Evolutionary conservation across 768 basidiomycete species (phyloP), one percentile per base, ranked within the genome.

Genomic region (Melanogaster broomeanus): DNA sequence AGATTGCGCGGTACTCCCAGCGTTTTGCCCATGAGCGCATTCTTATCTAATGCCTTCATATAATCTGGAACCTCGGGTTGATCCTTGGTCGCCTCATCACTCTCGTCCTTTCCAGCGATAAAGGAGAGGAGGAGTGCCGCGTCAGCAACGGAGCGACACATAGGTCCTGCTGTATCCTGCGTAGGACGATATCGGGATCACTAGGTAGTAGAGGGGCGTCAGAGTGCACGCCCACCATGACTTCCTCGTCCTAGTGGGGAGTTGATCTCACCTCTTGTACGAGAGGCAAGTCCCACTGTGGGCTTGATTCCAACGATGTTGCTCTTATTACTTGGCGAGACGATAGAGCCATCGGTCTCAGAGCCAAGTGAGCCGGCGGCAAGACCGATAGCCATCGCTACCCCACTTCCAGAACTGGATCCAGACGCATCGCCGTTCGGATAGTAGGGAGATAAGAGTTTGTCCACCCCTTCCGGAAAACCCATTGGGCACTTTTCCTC

Each of bases 131-230:
- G 72, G 25, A 79, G 72, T 0, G 82, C 81, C 0, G 81, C 81
- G 48, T 85, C 84, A 2, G 77, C 64, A 18, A 84, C 57, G 2
- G 78, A 77, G 11, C 83, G 74, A 4, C 78, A 72, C 62, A 85
- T 76, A 0, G 84, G 82, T 0, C 84, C 84, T 3, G 79, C 71
- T 4, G 83, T 79, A 59, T 84, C 84, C 62, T 84, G 82, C 53
- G 82, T 74, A n/a, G 11, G 63, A 66, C 1, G 81, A 83, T 19
- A 82, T 80, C 2, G 84, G 83, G 15, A 84, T 69, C 16, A 84
- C 83, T 82, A 49, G 6, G 28, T 35, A 28, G 22, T n/a, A 10
- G 0, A 2, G n/a, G 8, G 9, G 38, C 27, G 22, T 58, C 6
- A 45, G 35, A 13, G 19, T 27, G 13, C 5, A 3, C 5, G 40